phyloP scores from a whole-genome alignment of 192 early-diverging fungal genomes.

The Geosiphon pyriformis region DNA sequence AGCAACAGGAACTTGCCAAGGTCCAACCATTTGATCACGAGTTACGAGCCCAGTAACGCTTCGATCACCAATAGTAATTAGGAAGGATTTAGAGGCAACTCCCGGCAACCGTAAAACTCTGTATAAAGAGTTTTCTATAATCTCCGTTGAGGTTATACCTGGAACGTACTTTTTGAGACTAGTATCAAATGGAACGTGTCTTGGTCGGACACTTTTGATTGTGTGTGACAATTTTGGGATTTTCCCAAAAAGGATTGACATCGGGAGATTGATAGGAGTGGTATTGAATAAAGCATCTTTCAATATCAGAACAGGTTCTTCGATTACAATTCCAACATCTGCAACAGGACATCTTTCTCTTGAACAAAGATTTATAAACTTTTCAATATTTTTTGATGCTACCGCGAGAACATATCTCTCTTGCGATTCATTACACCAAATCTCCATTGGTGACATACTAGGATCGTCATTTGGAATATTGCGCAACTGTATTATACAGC shows the following conservation, averaged over 20 bases:
- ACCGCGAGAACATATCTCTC: slow-evolving; percentile 99
- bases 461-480: slow-evolving; percentile 87
- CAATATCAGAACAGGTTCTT: slow-evolving; percentile 75
- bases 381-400: slow-evolving; percentile 52
- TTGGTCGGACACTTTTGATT: slow-evolving; percentile 49
- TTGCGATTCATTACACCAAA: slow-evolving; percentile 99
- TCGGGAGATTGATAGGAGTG: slow-evolving; percentile 84
- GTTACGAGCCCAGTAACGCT: slow-evolving; percentile 91
- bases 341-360: slow-evolving; percentile 93
- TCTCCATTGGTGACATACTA: slow-evolving; percentile 98
- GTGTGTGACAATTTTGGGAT: slow-evolving; percentile 91
- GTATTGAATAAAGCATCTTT: slow-evolving; percentile 63
- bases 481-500: slow-evolving; percentile 87
- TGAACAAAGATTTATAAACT: slow-evolving; percentile 70
- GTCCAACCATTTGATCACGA: slow-evolving; percentile 97
- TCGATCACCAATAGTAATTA: slow-evolving; percentile 98
- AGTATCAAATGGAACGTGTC: slow-evolving; percentile 53
- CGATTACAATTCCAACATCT: slow-evolving; percentile 82
- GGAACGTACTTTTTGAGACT: slow-evolving; percentile 57
- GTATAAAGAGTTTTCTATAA: slow-evolving; percentile 58
- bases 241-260: slow-evolving; percentile 95
- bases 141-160: slow-evolving; percentile 27
- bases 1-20: slow-evolving; percentile 98
- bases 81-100: slow-evolving; percentile 91
- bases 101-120: slow-evolving; percentile 82